Percentiles rank a stretch among this genome's conserved stretches.
Evolutionary conservation across 1,284 basidiomycete genomes (phyloP).

Genomic region (Tausonia pullulans): DNA sequence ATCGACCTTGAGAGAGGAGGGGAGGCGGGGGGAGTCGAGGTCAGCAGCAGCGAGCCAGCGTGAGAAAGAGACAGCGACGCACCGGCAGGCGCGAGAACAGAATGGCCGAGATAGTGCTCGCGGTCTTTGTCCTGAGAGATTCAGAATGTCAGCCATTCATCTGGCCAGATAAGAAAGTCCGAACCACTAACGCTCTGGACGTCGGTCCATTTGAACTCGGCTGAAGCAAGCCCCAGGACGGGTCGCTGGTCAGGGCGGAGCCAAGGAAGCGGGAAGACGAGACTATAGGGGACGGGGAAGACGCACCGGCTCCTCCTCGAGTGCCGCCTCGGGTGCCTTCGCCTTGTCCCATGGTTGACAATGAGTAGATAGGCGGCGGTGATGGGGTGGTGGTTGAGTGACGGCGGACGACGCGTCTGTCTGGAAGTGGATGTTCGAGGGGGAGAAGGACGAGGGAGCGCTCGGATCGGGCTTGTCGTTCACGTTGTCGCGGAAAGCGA

Average conservation of each 20-base stretch:
- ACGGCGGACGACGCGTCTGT: too few relatives aligned
- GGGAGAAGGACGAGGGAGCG: too few relatives aligned
- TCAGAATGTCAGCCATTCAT: background rate
- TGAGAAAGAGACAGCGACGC: background rate
- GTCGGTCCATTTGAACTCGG: conserved; percentile 17
- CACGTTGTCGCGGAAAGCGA: too few relatives aligned
- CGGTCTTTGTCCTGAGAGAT: conserved; percentile 6
- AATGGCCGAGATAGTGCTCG: conserved; percentile 17
- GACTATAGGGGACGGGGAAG: background rate
- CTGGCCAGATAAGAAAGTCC: background rate
- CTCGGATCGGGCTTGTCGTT: too few relatives aligned
- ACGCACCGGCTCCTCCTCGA: conserved; percentile 15
- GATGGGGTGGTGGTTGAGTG: too few relatives aligned
- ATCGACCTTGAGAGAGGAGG: conserved; percentile 45
- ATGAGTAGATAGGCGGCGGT: too few relatives aligned
- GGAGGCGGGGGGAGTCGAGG: background rate
- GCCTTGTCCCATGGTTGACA: too few relatives aligned
- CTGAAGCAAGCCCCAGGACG: background rate
- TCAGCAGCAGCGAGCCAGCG: background rate
- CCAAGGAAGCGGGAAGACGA: background rate
- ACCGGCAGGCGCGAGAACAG: conserved; percentile 16
- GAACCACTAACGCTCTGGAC: background rate
- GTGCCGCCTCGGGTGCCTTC: conserved; percentile 7
- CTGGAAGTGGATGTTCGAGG: too few relatives aligned
- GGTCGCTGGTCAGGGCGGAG: background rate